Conservation (phyloP, 192 early-diverging fungal species). For the Pilobolus umbonatus region DNA sequence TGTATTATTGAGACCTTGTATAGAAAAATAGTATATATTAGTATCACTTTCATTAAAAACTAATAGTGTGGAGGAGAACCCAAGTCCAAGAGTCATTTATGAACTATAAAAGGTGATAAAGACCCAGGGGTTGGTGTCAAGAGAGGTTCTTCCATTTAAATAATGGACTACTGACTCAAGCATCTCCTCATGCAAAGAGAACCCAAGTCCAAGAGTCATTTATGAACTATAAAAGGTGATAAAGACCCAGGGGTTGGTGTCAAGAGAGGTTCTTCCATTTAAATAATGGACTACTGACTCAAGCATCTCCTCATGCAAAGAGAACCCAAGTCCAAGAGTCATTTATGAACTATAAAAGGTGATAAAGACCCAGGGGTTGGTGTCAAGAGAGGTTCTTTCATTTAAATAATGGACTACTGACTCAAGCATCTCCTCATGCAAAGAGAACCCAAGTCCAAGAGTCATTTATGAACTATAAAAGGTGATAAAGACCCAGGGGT, state of each 20-base stretch:
- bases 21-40: slow-evolving; percentile 11
- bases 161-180: slow-evolving; percentile 6
- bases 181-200: slow-evolving; percentile 10
- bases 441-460: slow-evolving; percentile 13
- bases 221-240: slow-evolving; percentile 2
- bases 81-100: slow-evolving; percentile 8
- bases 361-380: slow-evolving; percentile 9
- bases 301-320: slow-evolving; percentile 10
- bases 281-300: slow-evolving; percentile 4
- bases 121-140: slow-evolving; percentile 3
- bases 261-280: not conserved
- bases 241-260: slow-evolving; percentile 6
- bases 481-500: slow-evolving; percentile 6
- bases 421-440: slow-evolving; percentile 12
- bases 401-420: slow-evolving; percentile 7
- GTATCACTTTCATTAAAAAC: slow-evolving; percentile 1
- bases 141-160: not conserved
- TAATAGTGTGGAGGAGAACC: slow-evolving; percentile 5
- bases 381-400: slow-evolving; percentile 12
- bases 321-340: slow-evolving; percentile 6
- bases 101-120: slow-evolving; percentile 4
- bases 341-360: slow-evolving; percentile 1
- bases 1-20: slow-evolving; percentile 3
- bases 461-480: slow-evolving; percentile 1
- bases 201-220: slow-evolving; percentile 6